Evolutionary conservation across 2,329 filamentous ascomycete genomes (phyloP), one percentile per base, ranked within the genome.

Genomic region (Penicillium sp.): DNA sequence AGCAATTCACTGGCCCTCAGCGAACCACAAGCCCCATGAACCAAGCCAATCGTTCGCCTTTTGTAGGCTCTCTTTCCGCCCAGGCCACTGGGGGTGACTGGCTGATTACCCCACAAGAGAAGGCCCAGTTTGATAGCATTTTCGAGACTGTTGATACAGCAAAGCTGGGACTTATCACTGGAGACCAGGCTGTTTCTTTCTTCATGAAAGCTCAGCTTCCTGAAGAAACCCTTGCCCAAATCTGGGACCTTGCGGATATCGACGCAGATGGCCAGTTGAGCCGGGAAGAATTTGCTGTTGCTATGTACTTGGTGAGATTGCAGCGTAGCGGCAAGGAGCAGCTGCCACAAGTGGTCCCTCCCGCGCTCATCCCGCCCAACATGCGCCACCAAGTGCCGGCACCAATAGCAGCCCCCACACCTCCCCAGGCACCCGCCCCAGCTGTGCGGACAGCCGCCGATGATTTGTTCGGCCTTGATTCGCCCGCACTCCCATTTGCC

Each of bases 171-270:
- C 90, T 86, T 67, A 93, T 99, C 64, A 95, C 89, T 33, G 94
- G 94, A 63, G 93, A 97, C 68, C 92, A 97, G 75, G 94, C 93
- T 2, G 94, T 97, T 9, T 84, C 86, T 9, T 99, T 97, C 77
- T 91, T 99, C 74, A 93, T 90, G 72, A 92, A 96, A 74, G 96
- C 93, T 0, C 89, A 90, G 57, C 82, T 99, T 15, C 86, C 91
- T 0, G 93, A 97, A 71, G 93, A 97, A 68, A 86, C 86, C 10
- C 81, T 99, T 53, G 94, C 94, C 31, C 90, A 95, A 68, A 96
- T 99, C 62, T 99, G 94, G 94, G 94, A 99, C 73, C 84, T 99
- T 31, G 89, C 94, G 15, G 94, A 99, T 75, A 91, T 97, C 75
- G 91, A 91, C 70, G 94, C 91, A 8, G 89, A 93, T 66, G 94